Conservation (phyloP, 2,329 filamentous ascomycete genomes). For the Paraconiothyrium brasiliense region DNA sequence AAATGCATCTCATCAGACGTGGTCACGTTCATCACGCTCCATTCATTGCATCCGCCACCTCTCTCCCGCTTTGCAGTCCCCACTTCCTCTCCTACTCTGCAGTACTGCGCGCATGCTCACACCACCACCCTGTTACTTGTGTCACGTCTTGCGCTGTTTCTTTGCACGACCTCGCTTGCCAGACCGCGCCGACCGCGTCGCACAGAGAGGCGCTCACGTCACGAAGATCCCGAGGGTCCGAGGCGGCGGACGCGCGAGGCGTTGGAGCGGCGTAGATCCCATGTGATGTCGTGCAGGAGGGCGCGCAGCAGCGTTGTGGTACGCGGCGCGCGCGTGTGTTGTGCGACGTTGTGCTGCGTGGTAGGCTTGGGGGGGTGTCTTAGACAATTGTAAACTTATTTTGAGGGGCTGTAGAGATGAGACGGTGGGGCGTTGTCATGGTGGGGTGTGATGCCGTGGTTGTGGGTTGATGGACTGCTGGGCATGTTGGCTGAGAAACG, state of each 20-base stretch:
- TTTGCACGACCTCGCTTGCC: not conserved
- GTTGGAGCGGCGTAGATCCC: conserved; percentile 2
- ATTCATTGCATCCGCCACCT: not conserved
- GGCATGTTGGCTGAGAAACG: not conserved
- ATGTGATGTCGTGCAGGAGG: conserved; percentile 3
- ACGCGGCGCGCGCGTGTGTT: not conserved
- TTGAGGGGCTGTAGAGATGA: not conserved
- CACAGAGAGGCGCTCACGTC: conserved; percentile 4
- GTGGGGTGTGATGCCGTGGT: not conserved
- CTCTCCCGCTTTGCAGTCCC: too few relatives aligned
- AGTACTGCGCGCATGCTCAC: not conserved
- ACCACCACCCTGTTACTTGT: not conserved
- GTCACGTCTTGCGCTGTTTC: not conserved
- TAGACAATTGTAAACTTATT: not conserved
- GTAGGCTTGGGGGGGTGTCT: not conserved
- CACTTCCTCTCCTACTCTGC: not conserved
- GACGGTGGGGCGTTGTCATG: not conserved
- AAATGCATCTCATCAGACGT: not conserved
- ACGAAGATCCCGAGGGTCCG: not conserved
- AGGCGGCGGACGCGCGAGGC: not conserved
- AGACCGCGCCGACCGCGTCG: not conserved
- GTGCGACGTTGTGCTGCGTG: not conserved
- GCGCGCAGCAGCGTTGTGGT: not conserved
- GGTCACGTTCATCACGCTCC: not conserved
- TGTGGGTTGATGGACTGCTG: not conserved